A percentile compares a stretch with the other conserved stretches of the same genome.
phyloP scores from a whole-genome alignment of 1,139 yeast genomes.

The Nematodospora anomalae region DNA sequence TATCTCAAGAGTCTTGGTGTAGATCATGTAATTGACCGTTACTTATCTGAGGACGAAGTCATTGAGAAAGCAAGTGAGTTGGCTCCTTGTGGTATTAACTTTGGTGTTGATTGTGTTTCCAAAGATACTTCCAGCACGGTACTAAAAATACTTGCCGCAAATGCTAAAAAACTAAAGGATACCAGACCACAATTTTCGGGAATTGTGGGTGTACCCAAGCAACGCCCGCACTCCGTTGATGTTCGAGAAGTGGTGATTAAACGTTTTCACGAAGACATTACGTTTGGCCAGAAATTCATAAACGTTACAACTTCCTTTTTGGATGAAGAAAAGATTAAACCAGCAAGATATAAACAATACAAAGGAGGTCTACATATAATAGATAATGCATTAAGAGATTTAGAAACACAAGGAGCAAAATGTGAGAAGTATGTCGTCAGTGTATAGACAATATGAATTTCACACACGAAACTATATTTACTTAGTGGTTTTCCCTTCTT shows the following conservation, averaged over 20 bases:
- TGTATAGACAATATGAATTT: conserved; percentile 10
- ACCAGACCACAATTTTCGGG: conserved; percentile 29
- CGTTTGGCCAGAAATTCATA: conserved; percentile 37
- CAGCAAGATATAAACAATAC: conserved; percentile 35
- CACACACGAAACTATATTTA: not conserved
- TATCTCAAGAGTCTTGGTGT: conserved; percentile 39
- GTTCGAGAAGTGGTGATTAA: conserved; percentile 36
- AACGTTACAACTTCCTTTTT: conserved; percentile 31
- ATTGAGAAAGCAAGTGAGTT: conserved; percentile 14
- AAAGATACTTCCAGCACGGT: conserved; percentile 37
- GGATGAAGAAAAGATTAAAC: conserved; percentile 23
- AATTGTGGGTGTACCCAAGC: conserved; percentile 38
- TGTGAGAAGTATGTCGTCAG: conserved; percentile 43
- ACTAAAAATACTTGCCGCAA: conserved; percentile 23
- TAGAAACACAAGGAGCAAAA: conserved; percentile 41
- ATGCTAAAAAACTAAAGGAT: conserved; percentile 4
- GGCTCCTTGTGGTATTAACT: conserved; percentile 22
- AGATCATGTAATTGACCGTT: conserved; percentile 39
- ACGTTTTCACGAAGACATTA: conserved; percentile 43
- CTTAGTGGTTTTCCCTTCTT: not conserved
- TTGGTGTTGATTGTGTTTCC: conserved; percentile 48
- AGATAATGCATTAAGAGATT: conserved; percentile 33
- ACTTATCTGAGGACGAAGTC: conserved; percentile 24
- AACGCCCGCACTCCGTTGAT: conserved; percentile 24
- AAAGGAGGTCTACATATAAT: conserved; percentile 35